Evolutionary conservation across 208 protist genomes (phyloP), one percentile per base, ranked within the genome.

Genomic region (Herpetomonas muscarum): DNA sequence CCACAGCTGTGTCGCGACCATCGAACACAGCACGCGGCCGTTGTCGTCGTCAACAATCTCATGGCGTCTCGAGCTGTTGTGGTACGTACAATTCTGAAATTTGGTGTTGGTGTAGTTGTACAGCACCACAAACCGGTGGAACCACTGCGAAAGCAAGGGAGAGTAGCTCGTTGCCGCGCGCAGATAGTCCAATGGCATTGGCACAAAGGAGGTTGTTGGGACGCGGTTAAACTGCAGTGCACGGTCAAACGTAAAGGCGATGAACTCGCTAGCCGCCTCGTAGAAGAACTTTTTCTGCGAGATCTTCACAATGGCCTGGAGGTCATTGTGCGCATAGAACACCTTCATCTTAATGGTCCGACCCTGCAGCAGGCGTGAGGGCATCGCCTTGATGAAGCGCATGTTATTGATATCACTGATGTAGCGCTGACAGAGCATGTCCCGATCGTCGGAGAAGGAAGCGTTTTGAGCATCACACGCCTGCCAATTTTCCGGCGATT

Each of bases 301-400:
- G 4, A 93, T 61, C 61, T 93, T 93, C 17, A 93, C 78, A 44
- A 93, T 87, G 19, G 79, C 67, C 30, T 74, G 64, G 52, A 93
- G 78, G 57, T 77, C 76, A 60, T 77, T 69, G 61, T 93, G 86
- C 13, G 79, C 81, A 51, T 93, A 93, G 30, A 32, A 62, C 19
- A 93, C 37, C 30, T 74, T 71, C 56, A 90, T 75, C 66, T 93
- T 93, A 51, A 93, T 93, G 1, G 86, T 93, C 19, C 86, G 70
- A 0, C 80, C 86, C 30, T 82, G 59, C 39, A 84, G 49, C 3
- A 90, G 75, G 3, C 55, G 63, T 12, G 77, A 78, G 13, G 80
- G 61, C 78, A 93, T 83, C 13, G 86, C 73, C 55, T 81, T 80
- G 28, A 93, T 87, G 56, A 55, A 74, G 32, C 83, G 79, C 69